Evolutionary conservation across 768 basidiomycete species (phyloP), one percentile per base, ranked within the genome.

Genomic region (Tricholoma furcatifolium): DNA sequence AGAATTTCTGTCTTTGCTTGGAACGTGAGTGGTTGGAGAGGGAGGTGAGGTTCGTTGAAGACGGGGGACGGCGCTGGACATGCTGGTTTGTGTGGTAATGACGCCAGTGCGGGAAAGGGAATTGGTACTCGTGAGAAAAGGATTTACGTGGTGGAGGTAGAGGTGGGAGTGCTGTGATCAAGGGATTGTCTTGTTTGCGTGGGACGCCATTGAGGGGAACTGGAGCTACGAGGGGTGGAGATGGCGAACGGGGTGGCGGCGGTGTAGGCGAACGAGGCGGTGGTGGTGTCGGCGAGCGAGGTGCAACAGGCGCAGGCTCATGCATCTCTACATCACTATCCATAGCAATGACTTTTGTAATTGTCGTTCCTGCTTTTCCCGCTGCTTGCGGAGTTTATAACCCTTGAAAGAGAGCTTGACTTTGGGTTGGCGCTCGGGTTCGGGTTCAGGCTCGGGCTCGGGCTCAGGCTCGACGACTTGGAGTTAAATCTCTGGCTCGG

Each of bases 1-100:
- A 62, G 21, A 8, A 62, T 35, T 48, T 64, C 63, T 0, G 31
- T 32, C 39, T 64, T 62, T 21, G 63, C 59, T 36, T 59, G 53
- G 9, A 59, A 41, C 15, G 57, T 60, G 1, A 51, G 6, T 10
- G 47, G 35, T 5, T 57, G 30, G 12, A 9, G 12, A 17, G 40
- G 31, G n/a, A 45, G 56, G 30, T 30, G 43, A 8, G 47, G 11
- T 32, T 30, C 14, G 48, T 31, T 35, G 35, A 50, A 34, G 24
- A 51, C 21, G 12, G 39, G 46, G 21, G 56, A 43, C 7, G 43
- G 50, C 6, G 20, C 14, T 0, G 39, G 32, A 2, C 51, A 51
- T 12, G 51, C 39, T 10, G 51, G 43, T 7, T 44, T 36, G n/a
- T 5, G 34, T 15, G 43, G 15, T 18, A 10, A 32, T 5, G 21